Evolutionary conservation across 768 basidiomycete species (phyloP).

Genomic region (Steccherinum ochraceum): DNA sequence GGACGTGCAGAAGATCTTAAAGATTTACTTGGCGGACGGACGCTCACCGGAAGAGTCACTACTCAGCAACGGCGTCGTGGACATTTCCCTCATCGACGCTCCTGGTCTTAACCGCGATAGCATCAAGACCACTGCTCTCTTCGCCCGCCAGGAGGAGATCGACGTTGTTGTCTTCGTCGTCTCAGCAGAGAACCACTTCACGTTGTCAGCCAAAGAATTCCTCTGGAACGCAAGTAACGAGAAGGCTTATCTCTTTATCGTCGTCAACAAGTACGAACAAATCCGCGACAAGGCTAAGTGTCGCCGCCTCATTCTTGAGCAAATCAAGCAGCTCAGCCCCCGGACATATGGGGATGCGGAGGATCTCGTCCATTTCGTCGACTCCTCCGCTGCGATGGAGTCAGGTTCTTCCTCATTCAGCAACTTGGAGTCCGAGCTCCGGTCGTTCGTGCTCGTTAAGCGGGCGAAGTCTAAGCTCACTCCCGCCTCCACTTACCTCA

Average conservation of each 20-base stretch:
- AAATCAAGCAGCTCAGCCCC: slow-evolving; percentile 91
- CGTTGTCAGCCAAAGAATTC: slow-evolving; percentile 92
- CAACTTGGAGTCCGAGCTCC: slow-evolving; percentile 81
- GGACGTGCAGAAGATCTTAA: slow-evolving; percentile 64
- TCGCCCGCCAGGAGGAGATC: slow-evolving; percentile 95
- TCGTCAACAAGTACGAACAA: slow-evolving; percentile 96
- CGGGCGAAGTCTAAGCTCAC: slow-evolving; percentile 94
- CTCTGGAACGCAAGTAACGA: slow-evolving; percentile 89
- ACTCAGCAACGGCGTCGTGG: slow-evolving; percentile 90
- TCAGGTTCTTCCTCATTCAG: slow-evolving; percentile 69
- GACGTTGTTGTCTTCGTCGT: slow-evolving; percentile 99
- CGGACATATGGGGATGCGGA: slow-evolving; percentile 84
- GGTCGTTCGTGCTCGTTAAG: slow-evolving; percentile 94
- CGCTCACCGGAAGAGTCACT: slow-evolving; percentile 77
- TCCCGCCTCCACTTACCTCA: slow-evolving; percentile 87
- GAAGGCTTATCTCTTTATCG: slow-evolving; percentile 97
- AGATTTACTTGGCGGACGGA: slow-evolving; percentile 83
- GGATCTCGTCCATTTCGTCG: slow-evolving; percentile 97
- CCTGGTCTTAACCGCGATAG: slow-evolving; percentile 96
- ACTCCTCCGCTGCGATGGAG: slow-evolving; percentile 72
- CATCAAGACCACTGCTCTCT: slow-evolving; percentile 89
- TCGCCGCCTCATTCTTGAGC: slow-evolving; percentile 80
- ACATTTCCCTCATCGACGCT: slow-evolving; percentile 97
- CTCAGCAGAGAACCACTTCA: slow-evolving; percentile 98
- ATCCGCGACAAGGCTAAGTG: slow-evolving; percentile 96